Conservation (phyloP, 352 stramenopile species). For the Pythium aristosporum region DNA sequence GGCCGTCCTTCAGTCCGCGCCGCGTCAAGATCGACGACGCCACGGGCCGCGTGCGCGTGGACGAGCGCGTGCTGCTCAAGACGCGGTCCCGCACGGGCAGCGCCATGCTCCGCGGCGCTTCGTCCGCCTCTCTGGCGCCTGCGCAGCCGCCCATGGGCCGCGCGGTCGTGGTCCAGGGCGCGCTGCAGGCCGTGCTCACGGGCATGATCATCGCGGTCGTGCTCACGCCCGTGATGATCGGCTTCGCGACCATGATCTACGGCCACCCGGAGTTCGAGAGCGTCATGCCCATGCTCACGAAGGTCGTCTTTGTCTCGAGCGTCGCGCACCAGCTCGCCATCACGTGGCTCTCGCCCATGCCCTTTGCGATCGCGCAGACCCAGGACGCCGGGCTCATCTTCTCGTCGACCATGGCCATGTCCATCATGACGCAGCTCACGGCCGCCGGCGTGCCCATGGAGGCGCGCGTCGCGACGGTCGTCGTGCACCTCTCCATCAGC, state of each 20-base stretch:
- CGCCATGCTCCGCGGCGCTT: conserved; percentile 12
- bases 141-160: background rate
- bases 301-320: conserved; percentile 93
- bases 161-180: conserved; percentile 39
- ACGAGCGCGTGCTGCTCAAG: conserved; percentile 36
- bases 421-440: conserved; percentile 80
- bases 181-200: conserved; percentile 70
- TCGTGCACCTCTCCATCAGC: conserved; percentile 90
- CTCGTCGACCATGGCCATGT: conserved; percentile 90
- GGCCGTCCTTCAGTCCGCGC: conserved; percentile 43
- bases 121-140: background rate
- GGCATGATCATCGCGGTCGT: conserved; percentile 88
- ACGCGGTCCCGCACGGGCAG: conserved; percentile 21
- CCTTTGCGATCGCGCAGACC: conserved; percentile 96
- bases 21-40: conserved; percentile 41
- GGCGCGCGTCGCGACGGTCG: conserved; percentile 86
- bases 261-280: conserved; percentile 54
- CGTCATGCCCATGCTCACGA: conserved; percentile 69
- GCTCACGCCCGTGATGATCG: conserved; percentile 64
- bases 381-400: conserved; percentile 97
- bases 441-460: conserved; percentile 43
- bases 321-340: conserved; percentile 95
- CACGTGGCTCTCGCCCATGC: conserved; percentile 86
- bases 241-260: conserved; percentile 96
- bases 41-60: conserved; percentile 32